Percentiles rank a stretch among this genome's conserved stretches.
These are phyloP conservation scores for Arabidopsis arenosa DNA, from an alignment of 345 rosid species.

Conservation along the genomic window DNA sequence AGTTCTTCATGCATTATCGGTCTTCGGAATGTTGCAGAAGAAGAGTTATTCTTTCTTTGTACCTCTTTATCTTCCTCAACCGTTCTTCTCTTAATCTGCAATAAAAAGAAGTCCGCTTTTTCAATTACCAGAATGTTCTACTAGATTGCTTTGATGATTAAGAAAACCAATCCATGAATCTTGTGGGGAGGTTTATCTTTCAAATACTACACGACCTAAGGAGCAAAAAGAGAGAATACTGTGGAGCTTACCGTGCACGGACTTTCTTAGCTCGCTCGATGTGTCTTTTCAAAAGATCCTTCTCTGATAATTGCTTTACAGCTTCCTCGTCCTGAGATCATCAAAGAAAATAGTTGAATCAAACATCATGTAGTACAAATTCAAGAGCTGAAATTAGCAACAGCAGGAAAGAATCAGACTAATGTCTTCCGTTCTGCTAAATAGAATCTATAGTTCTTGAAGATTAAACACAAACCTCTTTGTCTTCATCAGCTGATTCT, in stretches of 20 bases:
- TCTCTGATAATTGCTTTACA: slow-evolving; percentile 57
- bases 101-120: background rate
- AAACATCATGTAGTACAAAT: slow-evolving; percentile 7
- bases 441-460: slow-evolving; percentile 10
- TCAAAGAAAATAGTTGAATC: slow-evolving; percentile 23
- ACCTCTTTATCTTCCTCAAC: slow-evolving; percentile 74
- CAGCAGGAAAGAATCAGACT: background rate
- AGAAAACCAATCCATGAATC: slow-evolving; percentile 4
- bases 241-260: slow-evolving; percentile 64
- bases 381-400: slow-evolving; percentile 11
- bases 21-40: slow-evolving; percentile 77
- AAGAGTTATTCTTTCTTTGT: slow-evolving; percentile 77
- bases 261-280: slow-evolving; percentile 73
- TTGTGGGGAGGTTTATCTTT: background rate
- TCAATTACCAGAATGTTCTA: background rate
- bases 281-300: slow-evolving; percentile 76
- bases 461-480: slow-evolving; percentile 53
- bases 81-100: slow-evolving; percentile 75
- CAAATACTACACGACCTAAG: background rate
- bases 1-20: slow-evolving; percentile 53
- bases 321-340: slow-evolving; percentile 62
- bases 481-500: slow-evolving; percentile 49
- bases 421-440: background rate
- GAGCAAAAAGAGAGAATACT: background rate
- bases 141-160: background rate